Base-by-base conservation (phyloP, 2,329 filamentous ascomycete species). In the Phialocephala subalpina region DNA sequence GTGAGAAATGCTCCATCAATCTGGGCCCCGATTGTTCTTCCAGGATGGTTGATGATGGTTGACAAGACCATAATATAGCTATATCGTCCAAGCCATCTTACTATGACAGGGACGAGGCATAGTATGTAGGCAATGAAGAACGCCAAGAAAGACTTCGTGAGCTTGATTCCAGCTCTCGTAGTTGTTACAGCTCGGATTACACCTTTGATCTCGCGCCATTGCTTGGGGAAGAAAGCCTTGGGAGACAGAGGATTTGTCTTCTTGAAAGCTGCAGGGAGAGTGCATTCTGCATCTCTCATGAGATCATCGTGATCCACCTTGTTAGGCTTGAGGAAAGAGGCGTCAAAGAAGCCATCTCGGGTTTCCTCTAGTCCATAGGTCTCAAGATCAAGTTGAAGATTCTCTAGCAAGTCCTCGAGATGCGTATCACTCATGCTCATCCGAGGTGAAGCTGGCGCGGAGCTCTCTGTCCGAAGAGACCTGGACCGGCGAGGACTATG, bases 41-140 rank as follows among this genome's bases (percentile, higher is more conserved):
- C 84, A 2, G 86, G 80, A 69, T 89, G 86, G 65, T 88, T 88
- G 53, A 88, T 70, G 22, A 88, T 81, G n/a, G 83, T 78, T 2
- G 86, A 88, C 57, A 89, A 74, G 3, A 80, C 82, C 79, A 87
- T 83, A 66, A 88, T 81, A 69, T 87, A 88, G 68, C 80, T 80
- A 69, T 87, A 84, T 18, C 77, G 79, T 1, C 86, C 86, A 3
- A 88, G 77, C 80, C 82, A 85, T n/a, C 74, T 64, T n/a, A 79
- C 78, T 4, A 83, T 78, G 2, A 71, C 71, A 1, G 84, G 84
- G 5, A 87, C 73, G 2, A 88, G 81, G 68, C 86, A 88, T 20
- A 88, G 72, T 1, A 84, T 74, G 71, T 88, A 88, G 2, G 85
- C 82, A 56, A 83, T 77, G 68, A 86, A 86, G 73, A 86, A 87